Evolutionary conservation across 2,329 filamentous ascomycete species (phyloP).

Genomic region (Cercospora berteroae): DNA sequence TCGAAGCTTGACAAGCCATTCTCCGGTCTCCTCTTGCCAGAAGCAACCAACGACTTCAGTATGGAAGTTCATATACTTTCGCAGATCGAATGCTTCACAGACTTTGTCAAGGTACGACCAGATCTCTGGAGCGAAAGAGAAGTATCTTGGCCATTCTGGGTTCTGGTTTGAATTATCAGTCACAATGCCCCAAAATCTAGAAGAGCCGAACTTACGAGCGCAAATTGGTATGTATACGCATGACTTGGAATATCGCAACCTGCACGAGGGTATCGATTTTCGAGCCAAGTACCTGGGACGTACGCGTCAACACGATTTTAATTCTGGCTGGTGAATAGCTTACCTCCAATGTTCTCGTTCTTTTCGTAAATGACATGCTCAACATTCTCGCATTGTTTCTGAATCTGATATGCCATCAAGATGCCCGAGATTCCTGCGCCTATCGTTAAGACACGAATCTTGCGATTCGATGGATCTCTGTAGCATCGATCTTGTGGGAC

Average conservation of each 20-base stretch:
- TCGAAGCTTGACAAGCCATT: constrained; percentile 51
- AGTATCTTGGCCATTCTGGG: constrained; percentile 50
- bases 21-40: constrained; percentile 50
- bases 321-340: no score
- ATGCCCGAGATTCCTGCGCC: constrained; percentile 51
- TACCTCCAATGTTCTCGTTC: constrained; percentile 42
- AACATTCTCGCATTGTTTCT: constrained; percentile 46
- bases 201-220: not conserved
- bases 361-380: constrained; percentile 52
- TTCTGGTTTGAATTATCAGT: constrained; percentile 22
- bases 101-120: constrained; percentile 51
- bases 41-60: constrained; percentile 48
- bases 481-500: constrained; percentile 36
- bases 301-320: constrained; percentile 10
- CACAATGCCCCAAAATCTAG: not conserved
- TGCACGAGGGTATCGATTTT: constrained; percentile 41
- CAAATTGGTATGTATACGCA: constrained; percentile 20
- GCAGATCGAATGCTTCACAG: constrained; percentile 48
- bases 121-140: constrained; percentile 48
- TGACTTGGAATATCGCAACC: constrained; percentile 48
- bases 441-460: constrained; percentile 49
- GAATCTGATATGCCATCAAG: constrained; percentile 49
- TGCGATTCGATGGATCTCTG: constrained; percentile 43
- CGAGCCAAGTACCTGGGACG: constrained; percentile 44
- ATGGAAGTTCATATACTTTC: constrained; percentile 55